phyloP scores from a whole-genome alignment of 2,329 filamentous ascomycete genomes.

The Onygenales sp. region DNA sequence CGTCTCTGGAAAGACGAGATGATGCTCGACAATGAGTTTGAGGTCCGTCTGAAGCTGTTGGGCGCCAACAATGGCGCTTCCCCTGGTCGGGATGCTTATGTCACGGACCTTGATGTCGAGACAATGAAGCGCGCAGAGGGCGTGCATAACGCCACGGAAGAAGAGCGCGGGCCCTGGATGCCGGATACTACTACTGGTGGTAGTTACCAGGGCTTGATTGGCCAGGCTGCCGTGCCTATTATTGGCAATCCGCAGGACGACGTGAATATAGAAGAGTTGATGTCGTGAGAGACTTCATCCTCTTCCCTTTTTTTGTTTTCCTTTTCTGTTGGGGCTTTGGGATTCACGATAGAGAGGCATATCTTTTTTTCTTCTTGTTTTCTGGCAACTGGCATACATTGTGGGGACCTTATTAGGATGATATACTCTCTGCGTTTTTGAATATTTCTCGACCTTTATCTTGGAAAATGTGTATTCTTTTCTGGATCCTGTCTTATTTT shows the following conservation, averaged over 20 bases:
- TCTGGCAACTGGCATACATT: too few relatives aligned
- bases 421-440: too few relatives aligned
- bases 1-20: conserved; percentile 96
- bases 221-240: conserved; percentile 10
- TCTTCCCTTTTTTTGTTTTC: too few relatives aligned
- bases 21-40: conserved; percentile 93
- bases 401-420: too few relatives aligned
- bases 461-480: too few relatives aligned
- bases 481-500: too few relatives aligned
- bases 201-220: conserved; percentile 6
- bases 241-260: conserved; percentile 11
- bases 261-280: conserved; percentile 16
- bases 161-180: conserved; percentile 75
- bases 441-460: too few relatives aligned
- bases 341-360: too few relatives aligned
- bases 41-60: conserved; percentile 74
- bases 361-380: too few relatives aligned
- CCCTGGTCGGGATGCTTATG: conserved; percentile 71
- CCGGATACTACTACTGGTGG: background rate
- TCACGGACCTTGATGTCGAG: conserved; percentile 88
- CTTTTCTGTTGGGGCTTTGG: too few relatives aligned
- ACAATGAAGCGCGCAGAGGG: conserved; percentile 82
- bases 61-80: conserved; percentile 75
- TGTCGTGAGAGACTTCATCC: conserved; percentile 13
- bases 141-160: conserved; percentile 66